Evolutionary conservation across 495 filamentous ascomycete species (phyloP), one percentile per base, ranked within the genome.

Genomic region (Penicillium roqueforti): DNA sequence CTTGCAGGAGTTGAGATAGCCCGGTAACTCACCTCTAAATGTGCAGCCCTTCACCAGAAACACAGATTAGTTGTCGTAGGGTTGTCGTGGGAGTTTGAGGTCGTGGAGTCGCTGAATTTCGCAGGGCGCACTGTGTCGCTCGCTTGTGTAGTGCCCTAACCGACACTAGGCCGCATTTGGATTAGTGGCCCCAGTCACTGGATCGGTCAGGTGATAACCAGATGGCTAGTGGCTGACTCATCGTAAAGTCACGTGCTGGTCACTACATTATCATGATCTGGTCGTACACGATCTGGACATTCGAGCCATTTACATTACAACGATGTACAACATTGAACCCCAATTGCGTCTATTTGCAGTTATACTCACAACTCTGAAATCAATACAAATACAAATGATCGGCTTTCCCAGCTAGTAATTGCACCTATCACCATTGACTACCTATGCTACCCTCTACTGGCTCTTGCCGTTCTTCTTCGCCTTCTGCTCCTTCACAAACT

Each of bases 1-100:
- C 47, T 50, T 50, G 48, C 50, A 52, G 55, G 54, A 54, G 41
- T 45, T 40, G 38, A 51, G 53, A 55, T 36, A 53, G 51, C 50
- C 45, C 45, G 39, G 50, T 54, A 67, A 73, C 74, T 75, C 68
- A 77, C 74, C 74, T 75, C 72, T 73, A 70, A 65, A 63, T 67
- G 62, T 72, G 70, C 66, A 71, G 71, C 72, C 72, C 72, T 76
- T 75, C 74, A 76, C 74, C 74, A 71, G 62, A 64, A 73, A 70
- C 72, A 69, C 72, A 68, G 63, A 69, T 69, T 65, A 64, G 67
- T 67, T 67, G 72, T 73, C 69, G 71, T 63, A 71, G 65, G 70
- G 66, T 67, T 68, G 72, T 71, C 69, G 72, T 64, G 62, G 68
- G 64, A 63, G 67, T 68, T 59, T 66, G 59, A 66, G 65, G 71